Evolutionary conservation across 208 protist genomes (phyloP).

Genomic region (Borovskyia barvae): DNA sequence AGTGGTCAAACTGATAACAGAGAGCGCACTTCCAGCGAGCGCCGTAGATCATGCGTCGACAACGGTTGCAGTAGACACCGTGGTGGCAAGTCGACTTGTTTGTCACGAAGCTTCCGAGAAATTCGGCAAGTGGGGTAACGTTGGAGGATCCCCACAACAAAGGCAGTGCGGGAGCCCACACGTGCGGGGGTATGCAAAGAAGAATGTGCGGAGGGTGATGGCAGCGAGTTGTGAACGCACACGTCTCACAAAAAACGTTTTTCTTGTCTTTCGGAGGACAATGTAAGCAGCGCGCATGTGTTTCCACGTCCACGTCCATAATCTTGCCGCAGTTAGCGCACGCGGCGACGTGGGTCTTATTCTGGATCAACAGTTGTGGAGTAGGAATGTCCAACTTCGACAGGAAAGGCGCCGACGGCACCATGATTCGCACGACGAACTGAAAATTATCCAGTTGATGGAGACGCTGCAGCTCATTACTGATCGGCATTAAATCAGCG

Average conservation of each 20-base stretch:
- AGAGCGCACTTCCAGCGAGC: constrained; percentile 80
- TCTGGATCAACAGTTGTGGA: constrained; percentile 40
- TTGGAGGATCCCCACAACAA: constrained; percentile 85
- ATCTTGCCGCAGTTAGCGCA: constrained; percentile 50
- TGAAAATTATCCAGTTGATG: constrained; percentile 40
- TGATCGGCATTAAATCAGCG: constrained; percentile 9
- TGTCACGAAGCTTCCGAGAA: constrained; percentile 35
- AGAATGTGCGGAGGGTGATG: constrained; percentile 71
- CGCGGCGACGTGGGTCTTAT: constrained; percentile 31
- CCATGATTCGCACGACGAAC: constrained; percentile 54
- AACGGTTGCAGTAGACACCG: constrained; percentile 78
- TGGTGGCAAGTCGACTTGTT: constrained; percentile 47
- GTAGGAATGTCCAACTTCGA: constrained; percentile 55
- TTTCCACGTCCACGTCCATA: constrained; percentile 43
- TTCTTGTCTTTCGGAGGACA: constrained; percentile 28
- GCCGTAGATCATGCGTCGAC: constrained; percentile 48
- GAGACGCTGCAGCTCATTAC: constrained; percentile 20
- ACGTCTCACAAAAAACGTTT: constrained; percentile 24
- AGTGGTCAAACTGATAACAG: constrained; percentile 82
- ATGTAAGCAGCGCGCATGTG: constrained; percentile 78
- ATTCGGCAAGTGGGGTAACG: constrained; percentile 47
- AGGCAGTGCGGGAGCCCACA: constrained; percentile 19
- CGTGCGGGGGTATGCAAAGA: constrained; percentile 42
- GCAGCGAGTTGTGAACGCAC: constrained; percentile 13
- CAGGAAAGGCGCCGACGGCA: constrained; percentile 47